Percentiles rank a stretch among this genome's conserved stretches.
phyloP scores from a whole-genome alignment of 1,284 basidiomycete species.

The Taiwanofungus camphoratus region DNA sequence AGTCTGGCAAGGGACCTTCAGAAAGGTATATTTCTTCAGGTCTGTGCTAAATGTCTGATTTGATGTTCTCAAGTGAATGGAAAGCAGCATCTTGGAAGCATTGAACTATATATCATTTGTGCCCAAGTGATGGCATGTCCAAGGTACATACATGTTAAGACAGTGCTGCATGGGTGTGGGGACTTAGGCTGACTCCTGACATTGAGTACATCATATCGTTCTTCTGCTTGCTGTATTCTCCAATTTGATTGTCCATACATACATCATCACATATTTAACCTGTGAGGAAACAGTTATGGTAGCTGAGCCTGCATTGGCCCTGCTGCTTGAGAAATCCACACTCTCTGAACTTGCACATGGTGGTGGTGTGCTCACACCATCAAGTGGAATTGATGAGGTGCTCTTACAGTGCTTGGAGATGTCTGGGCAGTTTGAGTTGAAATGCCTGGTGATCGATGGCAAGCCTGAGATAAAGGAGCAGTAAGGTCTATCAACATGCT shows the following conservation, averaged over 20 bases:
- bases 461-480: too few species aligned
- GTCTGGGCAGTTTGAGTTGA: conserved; percentile 49
- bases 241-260: too few species aligned
- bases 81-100: conserved; percentile 50
- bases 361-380: conserved; percentile 79
- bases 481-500: too few species aligned
- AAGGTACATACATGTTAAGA: conserved; percentile 57
- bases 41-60: not conserved
- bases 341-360: conserved; percentile 50
- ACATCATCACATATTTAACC: not conserved
- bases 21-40: conserved; percentile 42
- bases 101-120: conserved; percentile 53
- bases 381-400: conserved; percentile 70
- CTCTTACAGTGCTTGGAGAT: conserved; percentile 59
- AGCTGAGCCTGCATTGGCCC: conserved; percentile 67
- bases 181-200: conserved; percentile 78
- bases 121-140: conserved; percentile 33
- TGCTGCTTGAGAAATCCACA: conserved; percentile 46
- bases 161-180: conserved; percentile 56
- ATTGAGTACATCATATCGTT: conserved; percentile 55
- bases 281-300: conserved; percentile 62
- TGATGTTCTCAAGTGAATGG: conserved; percentile 37
- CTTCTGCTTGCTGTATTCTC: conserved; percentile 6
- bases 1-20: conserved; percentile 59
- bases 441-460: conserved; percentile 48